Percentiles rank a stretch among this genome's conserved stretches.
Evolutionary conservation across 495 filamentous ascomycete species (phyloP).

Genomic region (Lophiotrema nucula): DNA sequence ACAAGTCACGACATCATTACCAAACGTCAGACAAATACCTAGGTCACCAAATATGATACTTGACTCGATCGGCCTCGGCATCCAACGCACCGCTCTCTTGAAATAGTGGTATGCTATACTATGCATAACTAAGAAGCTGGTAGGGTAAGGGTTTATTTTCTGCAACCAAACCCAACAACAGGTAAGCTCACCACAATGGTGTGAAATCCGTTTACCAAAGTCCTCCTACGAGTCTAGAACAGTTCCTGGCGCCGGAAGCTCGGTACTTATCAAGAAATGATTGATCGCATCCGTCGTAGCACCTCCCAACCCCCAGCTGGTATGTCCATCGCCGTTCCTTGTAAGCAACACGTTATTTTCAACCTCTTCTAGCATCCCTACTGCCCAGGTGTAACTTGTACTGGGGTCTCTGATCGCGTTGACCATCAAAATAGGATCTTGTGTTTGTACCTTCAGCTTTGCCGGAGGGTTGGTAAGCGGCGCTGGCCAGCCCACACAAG

Average conservation of each 20-base stretch:
- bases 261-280: conserved; percentile 3
- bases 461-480: conserved; percentile 9
- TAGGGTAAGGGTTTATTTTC: no score
- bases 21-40: no score
- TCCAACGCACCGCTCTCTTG: no score
- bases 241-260: background rate
- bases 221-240: conserved; percentile 4
- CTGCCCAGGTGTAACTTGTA: conserved; percentile 5
- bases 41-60: no score
- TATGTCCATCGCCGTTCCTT: conserved; percentile 16
- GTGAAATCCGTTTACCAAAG: no score
- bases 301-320: conserved; percentile 1
- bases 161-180: no score
- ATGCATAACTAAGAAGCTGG: no score
- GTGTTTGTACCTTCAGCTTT: conserved; percentile 13
- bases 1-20: no score
- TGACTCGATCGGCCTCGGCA: no score
- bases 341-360: conserved; percentile 7
- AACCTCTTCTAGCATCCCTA: conserved; percentile 14
- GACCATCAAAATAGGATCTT: conserved; percentile 7
- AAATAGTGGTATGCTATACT: no score
- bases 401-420: conserved; percentile 5
- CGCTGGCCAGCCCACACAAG: conserved; percentile 11
- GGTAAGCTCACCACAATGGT: no score
- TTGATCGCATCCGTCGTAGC: conserved; percentile 3